Evolutionary conservation across 352 stramenopile genomes (phyloP), one percentile per base, ranked within the genome.

Genomic region (Phytopythium montanum): DNA sequence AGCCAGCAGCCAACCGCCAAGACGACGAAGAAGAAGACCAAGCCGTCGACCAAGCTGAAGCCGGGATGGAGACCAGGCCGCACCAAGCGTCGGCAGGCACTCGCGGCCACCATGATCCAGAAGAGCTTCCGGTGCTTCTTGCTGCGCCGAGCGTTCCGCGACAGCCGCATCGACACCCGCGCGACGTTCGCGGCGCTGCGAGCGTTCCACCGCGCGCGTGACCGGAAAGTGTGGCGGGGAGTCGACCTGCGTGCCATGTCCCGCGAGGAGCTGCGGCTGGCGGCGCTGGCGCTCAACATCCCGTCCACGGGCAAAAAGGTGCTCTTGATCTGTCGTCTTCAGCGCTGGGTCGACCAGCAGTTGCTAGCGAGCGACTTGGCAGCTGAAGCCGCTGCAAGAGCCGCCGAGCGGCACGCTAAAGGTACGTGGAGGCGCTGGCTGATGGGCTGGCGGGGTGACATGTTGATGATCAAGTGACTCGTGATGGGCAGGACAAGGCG

Each of bases 281-380:
- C 86, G 31, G 78, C 84, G 31, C 44, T 92, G 51, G 73, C 77
- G 39, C 66, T 92, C 12, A 88, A 91, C 50, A 48, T 93, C 36
- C 84, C 84, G 42, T 85, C 78, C 10, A 87, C 78, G 3, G 79
- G 84, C 54, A 93, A 93, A 65, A 93, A 92, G 49, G 76, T 86
- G 61, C 60, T 88, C 46, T 56, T 93, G 2, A 84, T 93, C 23
- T 78, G 75, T 38, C 75, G 81, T 12, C 78, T 93, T 55, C 81
- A 93, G 65, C 76, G 76, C 21, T 93, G 84, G 84, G 65, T 91
- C 13, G 80, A 93, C 50, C 70, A 88, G 50, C 79, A 88, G 42
- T 64, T 89, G 14, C 63, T 80, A 6, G 68, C 64, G 33, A 81
- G 78, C 45, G 77, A 91, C 60, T 38, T 88, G n/a, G 79, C 84